These are phyloP conservation scores for Suillus subaureus DNA, from an alignment of 768 basidiomycete species.

Conservation along the genomic window DNA sequence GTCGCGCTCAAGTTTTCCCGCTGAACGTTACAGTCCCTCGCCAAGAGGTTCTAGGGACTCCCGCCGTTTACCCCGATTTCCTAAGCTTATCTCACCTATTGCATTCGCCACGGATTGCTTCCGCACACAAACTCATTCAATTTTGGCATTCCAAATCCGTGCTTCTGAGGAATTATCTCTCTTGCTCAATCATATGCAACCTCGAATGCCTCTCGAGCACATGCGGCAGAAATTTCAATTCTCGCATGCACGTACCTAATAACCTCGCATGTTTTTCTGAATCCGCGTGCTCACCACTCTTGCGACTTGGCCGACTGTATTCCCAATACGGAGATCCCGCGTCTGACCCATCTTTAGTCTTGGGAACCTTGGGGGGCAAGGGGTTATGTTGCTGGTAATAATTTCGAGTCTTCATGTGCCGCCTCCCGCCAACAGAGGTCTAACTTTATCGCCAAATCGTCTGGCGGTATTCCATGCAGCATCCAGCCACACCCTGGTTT, in stretches of 20 bases:
- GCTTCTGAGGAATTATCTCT: not conserved
- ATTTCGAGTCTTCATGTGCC: constrained; percentile 3
- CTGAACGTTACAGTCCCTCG: not conserved
- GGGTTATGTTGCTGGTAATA: not conserved
- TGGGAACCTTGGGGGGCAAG: not conserved
- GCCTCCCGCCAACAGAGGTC: not conserved
- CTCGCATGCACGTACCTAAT: not conserved
- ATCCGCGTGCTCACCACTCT: not conserved
- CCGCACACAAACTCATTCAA: not conserved
- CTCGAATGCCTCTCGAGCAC: not conserved
- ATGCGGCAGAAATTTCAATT: not conserved
- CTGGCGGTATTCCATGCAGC: not conserved
- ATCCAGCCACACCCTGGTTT: not conserved
- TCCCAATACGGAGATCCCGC: not conserved
- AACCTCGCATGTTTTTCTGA: not conserved
- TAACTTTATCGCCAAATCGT: constrained; percentile 3
- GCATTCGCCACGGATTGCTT: not conserved
- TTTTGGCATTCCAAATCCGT: not conserved
- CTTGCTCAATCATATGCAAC: constrained; percentile 5
- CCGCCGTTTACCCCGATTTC: not conserved
- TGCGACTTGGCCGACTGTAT: not conserved
- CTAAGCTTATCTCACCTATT: not conserved
- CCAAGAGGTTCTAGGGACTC: not conserved
- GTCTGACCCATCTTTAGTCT: not conserved
- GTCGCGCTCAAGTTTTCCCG: not conserved